Evolutionary conservation across 495 filamentous ascomycete genomes (phyloP).

Genomic region (Jackrogersella multiformis): DNA sequence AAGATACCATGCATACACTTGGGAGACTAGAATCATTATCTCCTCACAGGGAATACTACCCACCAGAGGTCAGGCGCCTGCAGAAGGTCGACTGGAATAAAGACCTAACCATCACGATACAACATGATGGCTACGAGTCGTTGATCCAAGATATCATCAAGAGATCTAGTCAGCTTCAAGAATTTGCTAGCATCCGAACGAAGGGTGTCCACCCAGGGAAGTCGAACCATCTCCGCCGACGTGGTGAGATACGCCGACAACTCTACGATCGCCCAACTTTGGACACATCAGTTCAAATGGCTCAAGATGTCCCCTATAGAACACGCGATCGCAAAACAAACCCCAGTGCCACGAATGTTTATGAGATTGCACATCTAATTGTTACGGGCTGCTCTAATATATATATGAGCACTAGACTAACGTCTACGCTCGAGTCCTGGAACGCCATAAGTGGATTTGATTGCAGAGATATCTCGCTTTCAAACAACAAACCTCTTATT

Average conservation of each 20-base stretch:
- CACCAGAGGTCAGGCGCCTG: constrained; percentile 56
- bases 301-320: constrained; percentile 21
- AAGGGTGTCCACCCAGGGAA: constrained; percentile 1
- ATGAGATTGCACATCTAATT: constrained; percentile 45
- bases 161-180: constrained; percentile 48
- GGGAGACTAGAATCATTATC: constrained; percentile 54
- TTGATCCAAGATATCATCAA: constrained; percentile 54
- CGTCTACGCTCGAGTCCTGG: constrained; percentile 29
- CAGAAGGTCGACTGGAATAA: constrained; percentile 60
- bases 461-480: constrained; percentile 14
- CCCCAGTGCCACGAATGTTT: constrained; percentile 37
- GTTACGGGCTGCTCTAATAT: constrained; percentile 31
- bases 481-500: constrained; percentile 41
- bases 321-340: constrained; percentile 35
- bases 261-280: constrained; percentile 51
- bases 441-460: constrained; percentile 51
- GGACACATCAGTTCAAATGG: constrained; percentile 4
- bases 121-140: constrained; percentile 60
- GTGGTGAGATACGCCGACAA: constrained; percentile 49
- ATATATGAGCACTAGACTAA: constrained; percentile 26
- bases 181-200: constrained; percentile 36
- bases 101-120: constrained; percentile 58
- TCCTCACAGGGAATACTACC: constrained; percentile 66
- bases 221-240: constrained; percentile 43
- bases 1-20: too few species aligned